These are phyloP conservation scores for Silene latifolia DNA, from an alignment of 148 eudicot species.

Conservation along the genomic window DNA sequence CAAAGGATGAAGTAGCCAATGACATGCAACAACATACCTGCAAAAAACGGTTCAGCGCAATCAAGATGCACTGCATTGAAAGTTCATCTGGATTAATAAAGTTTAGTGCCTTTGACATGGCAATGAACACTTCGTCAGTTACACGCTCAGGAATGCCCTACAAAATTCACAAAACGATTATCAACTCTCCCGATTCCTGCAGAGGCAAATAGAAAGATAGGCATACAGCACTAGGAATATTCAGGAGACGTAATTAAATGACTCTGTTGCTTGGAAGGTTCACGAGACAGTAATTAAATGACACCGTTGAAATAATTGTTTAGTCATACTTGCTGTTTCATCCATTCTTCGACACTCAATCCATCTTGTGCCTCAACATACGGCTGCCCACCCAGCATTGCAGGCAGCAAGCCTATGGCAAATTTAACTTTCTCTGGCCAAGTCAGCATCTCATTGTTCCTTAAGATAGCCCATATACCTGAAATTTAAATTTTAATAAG, in stretches of 20 bases:
- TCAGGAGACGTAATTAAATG: slow-evolving; percentile 6
- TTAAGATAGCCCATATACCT: slow-evolving; percentile 94
- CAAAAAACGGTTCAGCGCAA: slow-evolving; percentile 92
- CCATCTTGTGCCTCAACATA: slow-evolving; percentile 99
- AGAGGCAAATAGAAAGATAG: slow-evolving; percentile 4
- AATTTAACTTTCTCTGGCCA: slow-evolving; percentile 98
- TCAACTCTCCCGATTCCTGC: slow-evolving; percentile 10
- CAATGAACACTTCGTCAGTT: slow-evolving; percentile 93
- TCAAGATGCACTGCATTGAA: slow-evolving; percentile 98
- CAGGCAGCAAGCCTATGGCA: slow-evolving; percentile 96
- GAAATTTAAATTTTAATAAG: slow-evolving; percentile 18
- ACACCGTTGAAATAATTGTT: not conserved
- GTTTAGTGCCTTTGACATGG: slow-evolving; percentile 99
- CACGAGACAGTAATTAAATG: not conserved
- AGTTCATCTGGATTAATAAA: slow-evolving; percentile 98
- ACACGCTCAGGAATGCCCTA: slow-evolving; percentile 98
- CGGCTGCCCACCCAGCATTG: slow-evolving; percentile 85
- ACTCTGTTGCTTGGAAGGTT: not conserved
- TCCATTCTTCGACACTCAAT: slow-evolving; percentile 90
- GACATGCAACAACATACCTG: slow-evolving; percentile 47
- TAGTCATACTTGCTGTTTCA: slow-evolving; percentile 82
- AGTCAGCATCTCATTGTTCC: slow-evolving; percentile 95
- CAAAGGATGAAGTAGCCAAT: not conserved
- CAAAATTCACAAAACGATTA: slow-evolving; percentile 14
- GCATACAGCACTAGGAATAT: slow-evolving; percentile 5